These are phyloP conservation scores for Diutina siamensis DNA, from an alignment of 1,139 yeast genomes.

Conservation along the genomic window DNA sequence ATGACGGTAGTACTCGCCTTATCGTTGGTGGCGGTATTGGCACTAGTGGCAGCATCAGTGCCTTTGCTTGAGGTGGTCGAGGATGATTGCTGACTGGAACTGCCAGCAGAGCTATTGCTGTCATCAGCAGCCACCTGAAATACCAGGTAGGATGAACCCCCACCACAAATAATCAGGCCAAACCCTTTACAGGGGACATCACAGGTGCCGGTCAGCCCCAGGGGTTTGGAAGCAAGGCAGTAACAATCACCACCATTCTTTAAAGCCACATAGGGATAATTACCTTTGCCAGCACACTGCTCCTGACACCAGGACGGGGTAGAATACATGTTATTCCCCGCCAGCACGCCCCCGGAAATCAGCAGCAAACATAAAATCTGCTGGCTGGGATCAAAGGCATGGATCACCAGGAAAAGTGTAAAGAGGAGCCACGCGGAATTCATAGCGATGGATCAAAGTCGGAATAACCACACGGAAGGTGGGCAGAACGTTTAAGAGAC, in stretches of 20 bases:
- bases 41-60: not conserved
- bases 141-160: not conserved
- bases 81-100: not conserved
- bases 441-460: not conserved
- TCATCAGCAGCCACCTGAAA: not conserved
- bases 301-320: not conserved
- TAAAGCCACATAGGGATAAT: not conserved
- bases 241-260: conserved; percentile 5
- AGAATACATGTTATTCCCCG: not conserved
- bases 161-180: not conserved
- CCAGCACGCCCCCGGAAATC: not conserved
- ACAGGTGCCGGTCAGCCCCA: not conserved
- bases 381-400: not conserved
- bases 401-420: not conserved
- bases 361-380: not conserved
- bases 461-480: not conserved
- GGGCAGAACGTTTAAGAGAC: not conserved
- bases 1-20: not conserved
- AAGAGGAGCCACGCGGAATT: not conserved
- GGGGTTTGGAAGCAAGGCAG: not conserved
- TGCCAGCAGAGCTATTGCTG: not conserved
- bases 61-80: not conserved
- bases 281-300: not conserved
- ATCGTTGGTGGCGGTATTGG: not conserved
- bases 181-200: not conserved